Evolutionary conservation across 345 rosid genomes (phyloP).

Genomic region (Citropsis articulata): DNA sequence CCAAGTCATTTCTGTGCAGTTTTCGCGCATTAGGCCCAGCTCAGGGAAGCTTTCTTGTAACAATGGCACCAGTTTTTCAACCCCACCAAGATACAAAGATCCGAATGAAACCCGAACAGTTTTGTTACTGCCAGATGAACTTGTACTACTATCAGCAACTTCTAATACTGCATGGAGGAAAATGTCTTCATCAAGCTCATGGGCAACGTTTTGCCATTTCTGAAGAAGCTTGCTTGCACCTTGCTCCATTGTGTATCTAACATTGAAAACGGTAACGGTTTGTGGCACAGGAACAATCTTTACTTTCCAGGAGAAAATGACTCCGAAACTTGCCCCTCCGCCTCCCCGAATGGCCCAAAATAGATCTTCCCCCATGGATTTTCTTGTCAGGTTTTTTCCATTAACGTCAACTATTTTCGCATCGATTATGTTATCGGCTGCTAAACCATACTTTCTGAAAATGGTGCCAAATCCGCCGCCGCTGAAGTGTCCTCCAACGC

Average conservation of each 20-base stretch:
- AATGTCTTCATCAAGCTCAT: conserved; percentile 15
- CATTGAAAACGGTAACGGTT: conserved; percentile 19
- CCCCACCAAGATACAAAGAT: conserved; percentile 36
- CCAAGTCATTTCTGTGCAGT: conserved; percentile 53
- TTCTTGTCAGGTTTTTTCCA: conserved; percentile 25
- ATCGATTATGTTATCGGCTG: conserved; percentile 32
- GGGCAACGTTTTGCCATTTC: conserved; percentile 33
- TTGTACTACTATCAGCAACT: not conserved
- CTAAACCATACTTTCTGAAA: conserved; percentile 33
- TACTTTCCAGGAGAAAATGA: conserved; percentile 27
- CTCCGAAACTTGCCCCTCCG: conserved; percentile 41
- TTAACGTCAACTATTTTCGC: conserved; percentile 29
- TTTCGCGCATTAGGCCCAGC: conserved; percentile 33
- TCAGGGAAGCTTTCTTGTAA: conserved; percentile 39
- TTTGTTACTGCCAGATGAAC: not conserved
- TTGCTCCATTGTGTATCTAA: conserved; percentile 7
- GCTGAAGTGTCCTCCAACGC: conserved; percentile 42
- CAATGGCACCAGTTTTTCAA: conserved; percentile 25
- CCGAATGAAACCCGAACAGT: conserved; percentile 31
- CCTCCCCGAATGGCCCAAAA: conserved; percentile 49
- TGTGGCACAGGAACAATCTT: conserved; percentile 28
- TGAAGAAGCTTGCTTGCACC: conserved; percentile 22
- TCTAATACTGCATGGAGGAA: conserved; percentile 14
- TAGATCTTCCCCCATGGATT: not conserved
- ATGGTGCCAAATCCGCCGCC: conserved; percentile 43